A percentile compares a stretch with the other conserved stretches of the same genome.
phyloP scores from a whole-genome alignment of 495 filamentous ascomycete genomes.

The Daldinia concentrica region DNA sequence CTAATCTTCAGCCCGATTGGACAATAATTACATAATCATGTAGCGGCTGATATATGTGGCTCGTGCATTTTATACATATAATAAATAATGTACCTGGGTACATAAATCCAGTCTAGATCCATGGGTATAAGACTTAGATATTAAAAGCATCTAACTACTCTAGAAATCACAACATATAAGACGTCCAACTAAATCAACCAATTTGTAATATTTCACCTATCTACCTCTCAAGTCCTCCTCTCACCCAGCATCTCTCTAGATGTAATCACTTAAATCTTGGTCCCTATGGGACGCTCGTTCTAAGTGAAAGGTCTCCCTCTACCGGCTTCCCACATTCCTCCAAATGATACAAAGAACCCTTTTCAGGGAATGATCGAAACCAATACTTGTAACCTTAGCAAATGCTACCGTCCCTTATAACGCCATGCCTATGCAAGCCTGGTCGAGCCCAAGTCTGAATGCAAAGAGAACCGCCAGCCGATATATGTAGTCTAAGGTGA shows the following conservation, averaged over 20 bases:
- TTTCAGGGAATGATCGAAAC: constrained; percentile 9
- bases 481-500: constrained; percentile 25
- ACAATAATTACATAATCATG: not conserved
- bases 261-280: not conserved
- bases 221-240: not conserved
- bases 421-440: constrained; percentile 39
- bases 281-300: not conserved
- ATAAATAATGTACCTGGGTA: constrained; percentile 2
- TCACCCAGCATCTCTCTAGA: not conserved
- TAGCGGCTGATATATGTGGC: not conserved
- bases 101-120: not conserved
- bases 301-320: not conserved
- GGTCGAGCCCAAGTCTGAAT: constrained; percentile 17
- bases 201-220: constrained; percentile 4
- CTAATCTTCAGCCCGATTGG: not conserved
- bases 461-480: constrained; percentile 23
- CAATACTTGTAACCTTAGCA: constrained; percentile 12
- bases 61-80: not conserved
- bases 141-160: no score
- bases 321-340: not conserved
- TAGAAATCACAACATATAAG: not conserved
- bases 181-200: not conserved
- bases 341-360: not conserved
- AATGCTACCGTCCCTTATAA: constrained; percentile 24
- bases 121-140: not conserved